These are phyloP conservation scores for Mercurialis annua DNA, from an alignment of 345 rosid genomes.

Conservation along the genomic window DNA sequence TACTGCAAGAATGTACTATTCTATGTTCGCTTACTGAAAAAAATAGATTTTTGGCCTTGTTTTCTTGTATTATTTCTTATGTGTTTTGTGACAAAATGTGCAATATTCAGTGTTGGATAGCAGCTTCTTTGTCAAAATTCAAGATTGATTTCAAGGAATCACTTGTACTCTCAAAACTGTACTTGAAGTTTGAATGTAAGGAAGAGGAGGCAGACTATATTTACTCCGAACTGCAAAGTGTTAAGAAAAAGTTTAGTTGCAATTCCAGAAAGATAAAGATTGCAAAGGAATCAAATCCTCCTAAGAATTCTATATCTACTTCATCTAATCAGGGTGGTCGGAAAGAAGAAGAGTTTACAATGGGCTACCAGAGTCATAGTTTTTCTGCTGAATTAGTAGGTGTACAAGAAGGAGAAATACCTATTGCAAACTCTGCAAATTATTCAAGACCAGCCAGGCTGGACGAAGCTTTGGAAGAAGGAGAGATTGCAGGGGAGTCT, in stretches of 20 bases:
- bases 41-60: not conserved
- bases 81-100: not conserved
- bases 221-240: not conserved
- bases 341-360: slow-evolving; percentile 6
- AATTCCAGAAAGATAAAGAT: not conserved
- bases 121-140: slow-evolving; percentile 9
- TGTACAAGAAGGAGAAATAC: too few species aligned
- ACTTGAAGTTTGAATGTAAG: slow-evolving; percentile 11
- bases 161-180: slow-evolving; percentile 10
- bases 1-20: too few species aligned
- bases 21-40: too few species aligned
- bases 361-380: not conserved
- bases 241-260: slow-evolving; percentile 1
- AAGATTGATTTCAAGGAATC: slow-evolving; percentile 17
- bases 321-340: not conserved
- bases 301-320: not conserved
- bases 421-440: too few species aligned
- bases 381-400: not conserved
- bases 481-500: too few species aligned
- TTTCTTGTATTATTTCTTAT: not conserved
- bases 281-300: slow-evolving; percentile 9
- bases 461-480: too few species aligned
- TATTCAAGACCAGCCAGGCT: too few species aligned
- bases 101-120: slow-evolving; percentile 16
- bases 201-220: slow-evolving; percentile 10